Percentiles rank a stretch among this genome's conserved stretches.
Conservation (phyloP, 257 asterid species). For the Przewalskia tangutica region DNA sequence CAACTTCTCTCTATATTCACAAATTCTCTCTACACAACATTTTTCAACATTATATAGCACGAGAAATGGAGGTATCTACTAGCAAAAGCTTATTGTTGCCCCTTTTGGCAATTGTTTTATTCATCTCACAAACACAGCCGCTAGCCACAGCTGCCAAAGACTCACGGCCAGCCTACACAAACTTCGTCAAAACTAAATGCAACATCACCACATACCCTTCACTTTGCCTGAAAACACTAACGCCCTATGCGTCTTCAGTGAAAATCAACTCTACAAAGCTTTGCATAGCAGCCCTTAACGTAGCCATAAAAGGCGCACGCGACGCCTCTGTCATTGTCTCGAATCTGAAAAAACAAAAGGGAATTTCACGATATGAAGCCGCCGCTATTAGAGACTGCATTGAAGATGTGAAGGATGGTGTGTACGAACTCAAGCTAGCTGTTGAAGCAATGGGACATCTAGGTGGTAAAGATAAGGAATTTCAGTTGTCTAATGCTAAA, state of each 20-base stretch:
- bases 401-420: slow-evolving; percentile 42
- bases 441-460: slow-evolving; percentile 33
- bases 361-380: slow-evolving; percentile 21
- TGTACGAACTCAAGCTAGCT: slow-evolving; percentile 43
- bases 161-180: slow-evolving; percentile 3
- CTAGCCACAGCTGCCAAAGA: slow-evolving; percentile 3
- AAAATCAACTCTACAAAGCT: slow-evolving; percentile 30
- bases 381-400: slow-evolving; percentile 47
- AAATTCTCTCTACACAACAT: background rate
- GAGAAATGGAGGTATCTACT: slow-evolving; percentile 1
- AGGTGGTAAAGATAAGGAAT: slow-evolving; percentile 29
- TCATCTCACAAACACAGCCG: background rate
- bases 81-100: background rate
- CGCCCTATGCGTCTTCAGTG: slow-evolving; percentile 39
- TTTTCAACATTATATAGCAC: background rate
- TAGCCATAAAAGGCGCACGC: slow-evolving; percentile 29
- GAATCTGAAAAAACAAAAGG: slow-evolving; percentile 17
- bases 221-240: slow-evolving; percentile 41
- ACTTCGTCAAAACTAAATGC: slow-evolving; percentile 41
- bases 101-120: slow-evolving; percentile 3
- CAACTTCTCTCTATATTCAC: background rate
- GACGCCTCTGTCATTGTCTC: slow-evolving; percentile 27
- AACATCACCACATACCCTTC: slow-evolving; percentile 40
- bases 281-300: slow-evolving; percentile 42
- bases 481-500: slow-evolving; percentile 60